Evolutionary conservation across 352 stramenopile species (phyloP), one percentile per base, ranked within the genome.

Genomic region (Labyrinthula sp.): DNA sequence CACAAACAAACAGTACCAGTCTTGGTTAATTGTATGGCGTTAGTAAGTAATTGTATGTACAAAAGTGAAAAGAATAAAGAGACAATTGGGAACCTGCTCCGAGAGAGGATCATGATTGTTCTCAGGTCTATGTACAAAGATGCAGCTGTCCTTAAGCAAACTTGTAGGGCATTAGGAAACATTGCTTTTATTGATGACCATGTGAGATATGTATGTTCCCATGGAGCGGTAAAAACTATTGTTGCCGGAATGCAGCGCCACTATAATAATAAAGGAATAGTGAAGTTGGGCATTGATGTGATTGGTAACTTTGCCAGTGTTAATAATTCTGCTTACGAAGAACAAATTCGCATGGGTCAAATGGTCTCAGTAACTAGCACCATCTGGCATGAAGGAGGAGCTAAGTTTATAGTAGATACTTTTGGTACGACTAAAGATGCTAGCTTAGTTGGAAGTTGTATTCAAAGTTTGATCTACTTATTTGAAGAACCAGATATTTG

Each of bases 221-320:
- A 62, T 25, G 38, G 45, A 23, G 56, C 48, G 6, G 52, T 34
- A 9, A 28, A 30, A 20, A 29, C 10, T 28, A 63, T 67, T 29
- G 59, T 67, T 12, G 30, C 9, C 1, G 48, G 47, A 22, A 67
- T 67, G 60, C 29, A 40, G 3, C 21, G 14, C 7, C 34, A 64
- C 38, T 12, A 33, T 15, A 45, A 52, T 20, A 38, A 62, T 34
- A 10, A 48, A n/a, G 38, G 62, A 34, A 6, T 55, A 20, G 38
- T 63, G 29, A 38, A 59, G 30, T 39, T 58, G 1, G 36, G 48
- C n/a, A 59, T 67, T 21, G 54, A 66, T 34, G 54, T 66, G 4
- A 55, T 67, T 20, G 46, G 36, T 17, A 67, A 67, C 47, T 59
- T 67, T 18, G 58, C 50, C 17, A 48, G 52, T 1, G 28, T 60